Percentiles rank a stretch among this genome's conserved stretches.
Conservation (phyloP, 352 stramenopile species). For the Globisporangium barbulae region DNA sequence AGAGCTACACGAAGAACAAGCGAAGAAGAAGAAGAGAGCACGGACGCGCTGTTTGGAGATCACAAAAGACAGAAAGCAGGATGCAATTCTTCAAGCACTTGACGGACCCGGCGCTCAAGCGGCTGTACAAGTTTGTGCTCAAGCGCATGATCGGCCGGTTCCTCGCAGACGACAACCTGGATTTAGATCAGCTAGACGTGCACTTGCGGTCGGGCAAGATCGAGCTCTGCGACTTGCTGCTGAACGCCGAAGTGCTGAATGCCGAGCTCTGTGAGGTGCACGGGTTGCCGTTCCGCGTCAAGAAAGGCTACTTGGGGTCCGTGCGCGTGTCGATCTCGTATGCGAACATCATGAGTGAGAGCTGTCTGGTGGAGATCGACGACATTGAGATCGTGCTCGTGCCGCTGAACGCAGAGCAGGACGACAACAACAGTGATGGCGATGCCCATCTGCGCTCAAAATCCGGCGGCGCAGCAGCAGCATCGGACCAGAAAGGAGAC, state of each 20-base stretch:
- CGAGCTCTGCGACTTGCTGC: constrained; percentile 77
- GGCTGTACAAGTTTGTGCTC: constrained; percentile 90
- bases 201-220: constrained; percentile 72
- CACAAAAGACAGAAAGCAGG: neutral
- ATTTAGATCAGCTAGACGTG: constrained; percentile 85
- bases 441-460: neutral
- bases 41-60: constrained; percentile 2
- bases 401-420: constrained; percentile 25
- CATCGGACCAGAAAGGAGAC: constrained; percentile 9
- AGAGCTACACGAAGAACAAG: neutral
- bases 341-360: constrained; percentile 86
- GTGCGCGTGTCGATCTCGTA: constrained; percentile 85
- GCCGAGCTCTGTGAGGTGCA: constrained; percentile 65
- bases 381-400: constrained; percentile 88
- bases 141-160: constrained; percentile 89
- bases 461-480: neutral
- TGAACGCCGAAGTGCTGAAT: constrained; percentile 82
- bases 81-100: constrained; percentile 90
- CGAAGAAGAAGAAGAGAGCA: neutral
- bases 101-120: constrained; percentile 87
- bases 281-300: constrained; percentile 76
- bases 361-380: constrained; percentile 84
- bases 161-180: constrained; percentile 73
- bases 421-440: constrained; percentile 14
- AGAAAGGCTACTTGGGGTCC: constrained; percentile 83